Evolutionary conservation across 148 eudicot genomes (phyloP), one percentile per base, ranked within the genome.

Genomic region (Camellia lanceoleosa): DNA sequence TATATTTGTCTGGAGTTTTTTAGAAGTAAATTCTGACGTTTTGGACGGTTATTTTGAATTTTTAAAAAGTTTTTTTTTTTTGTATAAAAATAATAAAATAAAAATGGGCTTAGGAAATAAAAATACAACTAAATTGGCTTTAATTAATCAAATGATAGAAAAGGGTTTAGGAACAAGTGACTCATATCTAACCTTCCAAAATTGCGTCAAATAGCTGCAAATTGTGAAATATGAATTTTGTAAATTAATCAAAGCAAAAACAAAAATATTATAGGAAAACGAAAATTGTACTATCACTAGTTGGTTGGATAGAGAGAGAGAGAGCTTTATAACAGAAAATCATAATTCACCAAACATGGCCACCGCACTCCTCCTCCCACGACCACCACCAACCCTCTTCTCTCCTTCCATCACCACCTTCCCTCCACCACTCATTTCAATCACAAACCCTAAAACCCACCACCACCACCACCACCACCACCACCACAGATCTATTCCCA

Each of bases 381-480:
- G 67, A 63, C 52, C 62, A 41, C 69, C 80, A 55, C 79, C 19
- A 9, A 7, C 75, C 20, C 78, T 59, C 78, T 80, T 70, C 68
- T 72, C 80, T 43, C 81, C 82, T 81, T 19, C 62, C 61, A 20
- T 76, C 49, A 20, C 62, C 79, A 18, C 73, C 81, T 73, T 44
- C 76, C 30, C 64, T 41, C 68, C 64, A 30, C 66, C 74, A 16
- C 67, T 9, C 43, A 68, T 23, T 38, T 23, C 44, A 52, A 3
- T 16, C 18, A 46, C 67, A 67, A 72, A 7, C 64, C 70, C 76
- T 19, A 46, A 16, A 63, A 38, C 75, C 75, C 77, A 80, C 72
- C 83, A 15, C 68, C 81, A 65, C 81, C 75, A 80, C 72, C 83
- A 15, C 68, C 81, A 65, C 81, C 75, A 20, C 18, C 78, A 60